Evolutionary conservation across 2,329 filamentous ascomycete genomes (phyloP), one percentile per base, ranked within the genome.

Genomic region (Scortechinia acanthostroma): DNA sequence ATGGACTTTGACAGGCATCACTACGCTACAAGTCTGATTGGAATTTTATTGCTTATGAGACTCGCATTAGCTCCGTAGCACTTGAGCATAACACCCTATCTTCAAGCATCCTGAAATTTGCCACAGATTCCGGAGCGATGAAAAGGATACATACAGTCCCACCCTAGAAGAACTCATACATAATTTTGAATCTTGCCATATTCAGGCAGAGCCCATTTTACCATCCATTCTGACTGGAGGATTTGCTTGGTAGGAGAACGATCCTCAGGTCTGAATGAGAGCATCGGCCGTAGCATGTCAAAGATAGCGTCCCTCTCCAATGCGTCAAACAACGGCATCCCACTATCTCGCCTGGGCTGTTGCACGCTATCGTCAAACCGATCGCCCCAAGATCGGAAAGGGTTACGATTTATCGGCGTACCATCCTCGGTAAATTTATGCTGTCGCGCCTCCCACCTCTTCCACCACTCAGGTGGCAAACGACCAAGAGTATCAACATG

Each of bases 161-260:
- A n/a, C n/a, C n/a, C n/a, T n/a, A n/a, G n/a, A n/a, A n/a, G n/a
- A n/a, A n/a, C n/a, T n/a, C n/a, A n/a, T n/a, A n/a, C n/a, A n/a
- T n/a, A n/a, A n/a, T n/a, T n/a, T n/a, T n/a, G n/a, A n/a, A n/a
- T n/a, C 25, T 42, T 23, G 17, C 48, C 40, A 3, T 37, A 49
- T 37, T 54, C 49, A 42, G 54, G 54, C 25, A 56, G 47, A n/a
- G 42, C 56, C 60, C 59, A 64, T 30, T 58, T 61, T 0, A 53
- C 48, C 53, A 64, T 61, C 59, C 59, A 64, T 21, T 61, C 54
- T 1, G 57, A 64, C 44, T 44, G 42, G 13, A 63, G 45, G 2
- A 64, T 54, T 35, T 58, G 51, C 10, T 58, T 48, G 16, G 50
- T 53, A 16, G 56, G 56, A 19, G 51, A 49, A 43, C 61, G 51